Evolutionary conservation across 331 rosid species (phyloP).

Genomic region (Phaseolus coccineus): DNA sequence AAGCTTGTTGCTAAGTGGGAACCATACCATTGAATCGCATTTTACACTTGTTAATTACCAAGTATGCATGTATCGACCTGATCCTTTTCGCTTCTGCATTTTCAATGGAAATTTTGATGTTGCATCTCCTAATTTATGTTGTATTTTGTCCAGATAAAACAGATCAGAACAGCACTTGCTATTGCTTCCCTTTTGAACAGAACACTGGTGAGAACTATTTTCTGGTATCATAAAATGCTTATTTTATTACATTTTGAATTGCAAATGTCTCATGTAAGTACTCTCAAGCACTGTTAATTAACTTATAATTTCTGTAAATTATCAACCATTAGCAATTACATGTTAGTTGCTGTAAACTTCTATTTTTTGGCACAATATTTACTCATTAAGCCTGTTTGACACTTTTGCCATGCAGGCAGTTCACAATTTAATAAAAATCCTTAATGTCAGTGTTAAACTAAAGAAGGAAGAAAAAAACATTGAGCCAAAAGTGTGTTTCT

Average conservation of each 20-base stretch:
- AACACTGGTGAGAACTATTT: constrained; percentile 79
- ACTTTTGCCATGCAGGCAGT: neutral
- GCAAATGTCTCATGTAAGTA: constrained; percentile 24
- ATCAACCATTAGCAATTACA: constrained; percentile 13
- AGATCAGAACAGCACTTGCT: constrained; percentile 90
- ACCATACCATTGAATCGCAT: constrained; percentile 78
- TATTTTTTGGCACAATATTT: neutral
- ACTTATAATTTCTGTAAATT: neutral
- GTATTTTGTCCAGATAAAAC: constrained; percentile 73
- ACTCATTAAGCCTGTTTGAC: constrained; percentile 17
- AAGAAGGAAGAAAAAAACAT: too few species aligned
- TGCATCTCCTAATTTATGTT: constrained; percentile 34
- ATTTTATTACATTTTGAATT: constrained; percentile 3
- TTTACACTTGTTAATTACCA: constrained; percentile 88
- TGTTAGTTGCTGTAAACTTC: constrained; percentile 1
- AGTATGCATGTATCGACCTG: constrained; percentile 67
- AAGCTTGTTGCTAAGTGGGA: constrained; percentile 74
- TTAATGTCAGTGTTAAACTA: neutral
- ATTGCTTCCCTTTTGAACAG: constrained; percentile 90
- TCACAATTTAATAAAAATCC: neutral
- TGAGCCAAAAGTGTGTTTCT: too few species aligned
- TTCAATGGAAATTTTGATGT: constrained; percentile 43
- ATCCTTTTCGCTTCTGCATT: constrained; percentile 49
- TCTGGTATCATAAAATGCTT: constrained; percentile 26
- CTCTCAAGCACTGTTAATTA: neutral